Conservation (phyloP, 225 moss, liverwort and hornwort species). For the Pseudoscleropodium purum region DNA sequence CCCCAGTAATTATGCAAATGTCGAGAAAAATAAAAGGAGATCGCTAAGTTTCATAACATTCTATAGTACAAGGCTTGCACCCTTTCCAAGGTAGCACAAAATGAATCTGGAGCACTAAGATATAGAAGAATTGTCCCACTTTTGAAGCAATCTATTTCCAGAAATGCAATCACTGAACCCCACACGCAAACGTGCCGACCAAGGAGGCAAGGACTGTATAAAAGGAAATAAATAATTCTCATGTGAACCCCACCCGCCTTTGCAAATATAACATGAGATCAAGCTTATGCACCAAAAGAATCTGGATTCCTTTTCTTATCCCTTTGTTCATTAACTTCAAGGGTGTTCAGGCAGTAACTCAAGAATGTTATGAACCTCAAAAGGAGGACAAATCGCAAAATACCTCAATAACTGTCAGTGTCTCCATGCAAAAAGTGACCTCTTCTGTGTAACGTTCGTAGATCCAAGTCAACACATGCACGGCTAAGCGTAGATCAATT, state of each 20-base stretch:
- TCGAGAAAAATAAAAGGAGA: neutral
- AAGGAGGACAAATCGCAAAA: neutral
- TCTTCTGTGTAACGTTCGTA: conserved; percentile 93
- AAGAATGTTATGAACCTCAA: neutral
- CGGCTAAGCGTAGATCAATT: conserved; percentile 90
- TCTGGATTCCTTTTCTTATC: neutral
- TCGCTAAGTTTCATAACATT: neutral
- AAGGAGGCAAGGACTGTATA: neutral
- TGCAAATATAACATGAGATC: neutral
- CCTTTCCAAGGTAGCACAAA: neutral
- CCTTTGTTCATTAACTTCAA: neutral
- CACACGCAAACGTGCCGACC: neutral
- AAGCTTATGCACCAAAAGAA: neutral
- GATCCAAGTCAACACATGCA: conserved; percentile 93
- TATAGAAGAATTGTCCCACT: neutral
- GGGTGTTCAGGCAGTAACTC: neutral
- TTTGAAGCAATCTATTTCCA: neutral
- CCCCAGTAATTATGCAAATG: neutral
- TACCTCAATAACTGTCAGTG: conserved; percentile 95
- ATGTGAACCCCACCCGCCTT: neutral
- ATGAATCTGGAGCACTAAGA: neutral
- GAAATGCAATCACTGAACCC: neutral
- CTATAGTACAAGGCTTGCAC: neutral
- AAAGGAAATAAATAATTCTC: neutral
- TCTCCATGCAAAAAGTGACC: conserved; percentile 69